Percentiles rank a stretch among this genome's conserved stretches.
These are phyloP conservation scores for Picochlorum sp. DNA, from an alignment of 139 green algal genomes.

Conservation along the genomic window DNA sequence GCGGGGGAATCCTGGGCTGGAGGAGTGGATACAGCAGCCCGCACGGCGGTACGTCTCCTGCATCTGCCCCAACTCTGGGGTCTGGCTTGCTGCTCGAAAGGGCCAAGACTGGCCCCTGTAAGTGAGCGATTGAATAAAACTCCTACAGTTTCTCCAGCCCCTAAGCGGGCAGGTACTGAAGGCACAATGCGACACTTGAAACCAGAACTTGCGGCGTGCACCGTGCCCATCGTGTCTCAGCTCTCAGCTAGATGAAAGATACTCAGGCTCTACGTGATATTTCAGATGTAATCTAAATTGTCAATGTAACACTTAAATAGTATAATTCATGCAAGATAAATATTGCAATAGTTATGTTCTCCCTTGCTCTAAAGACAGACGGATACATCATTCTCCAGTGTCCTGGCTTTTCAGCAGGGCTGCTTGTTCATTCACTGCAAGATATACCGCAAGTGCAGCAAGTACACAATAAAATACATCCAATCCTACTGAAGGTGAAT, in stretches of 20 bases:
- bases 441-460: neutral
- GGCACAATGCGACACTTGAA: no score
- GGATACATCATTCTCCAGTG: neutral
- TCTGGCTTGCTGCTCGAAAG: neutral
- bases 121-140: no score
- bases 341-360: neutral
- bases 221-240: no score
- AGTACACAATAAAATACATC: constrained; percentile 19
- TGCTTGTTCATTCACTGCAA: constrained; percentile 8
- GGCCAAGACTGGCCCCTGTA: no score
- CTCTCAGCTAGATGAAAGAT: no score
- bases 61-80: neutral
- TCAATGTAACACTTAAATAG: no score
- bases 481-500: constrained; percentile 10
- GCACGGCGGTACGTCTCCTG: neutral
- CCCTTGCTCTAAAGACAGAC: no score
- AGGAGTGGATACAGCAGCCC: neutral
- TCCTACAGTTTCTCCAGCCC: no score
- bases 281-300: no score
- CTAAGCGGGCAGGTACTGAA: no score
- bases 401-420: neutral
- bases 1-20: neutral
- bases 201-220: no score
- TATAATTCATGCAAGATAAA: neutral
- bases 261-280: no score